Base-by-base conservation (phyloP, 805 yeast genomes). In the Saturnispora quitensis region DNA sequence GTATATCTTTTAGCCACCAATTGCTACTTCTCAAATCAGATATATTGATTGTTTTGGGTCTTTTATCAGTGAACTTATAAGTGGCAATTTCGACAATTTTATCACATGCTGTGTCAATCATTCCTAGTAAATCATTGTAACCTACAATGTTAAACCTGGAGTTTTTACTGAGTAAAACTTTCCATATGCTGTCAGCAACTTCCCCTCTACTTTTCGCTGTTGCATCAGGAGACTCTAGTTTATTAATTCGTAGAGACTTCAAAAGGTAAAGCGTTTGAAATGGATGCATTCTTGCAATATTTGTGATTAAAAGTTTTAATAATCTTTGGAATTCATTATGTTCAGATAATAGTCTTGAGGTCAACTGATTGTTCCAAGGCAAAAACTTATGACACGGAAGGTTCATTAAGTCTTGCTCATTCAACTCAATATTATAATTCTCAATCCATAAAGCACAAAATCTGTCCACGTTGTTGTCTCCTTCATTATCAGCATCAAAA, bases 371-470 rank as follows among this genome's bases (percentile, higher is more conserved):
- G 36, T 83, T 72, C 96, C 97, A 90, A 0, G 89, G 78, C 5
- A 87, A 72, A 50, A 89, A 77, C 58, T 82, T 82, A 60, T 72
- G 71, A 13, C 77, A 71, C 0, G 95, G 85, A 18, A 87, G 66
- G 0, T 48, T 46, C 0, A 60, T 48, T 2, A 84, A 60, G 4
- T 69, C 67, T 2, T 62, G 57, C 13, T 60, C 59, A 9, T 86
- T 69, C 8, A 67, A 58, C 4, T 36, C 15, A 9, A 58, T 55
- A 15, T 53, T 54, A 7, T 58, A 56, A 52, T 80, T 75, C 54
- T 83, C 86, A 40, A 91, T 71, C 95, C 97, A 91, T 10, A 91
- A 64, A 0, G 90, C 85, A 64, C 90, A 84, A 55, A 90, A 84
- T 51, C 86, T 77, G 61, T 88, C 95, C 28, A 84, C 68, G 48